A percentile compares a stretch with the other conserved stretches of the same genome.
These are phyloP conservation scores for Kuraishia cidri DNA, from an alignment of 805 yeast genomes.

Conservation along the genomic window DNA sequence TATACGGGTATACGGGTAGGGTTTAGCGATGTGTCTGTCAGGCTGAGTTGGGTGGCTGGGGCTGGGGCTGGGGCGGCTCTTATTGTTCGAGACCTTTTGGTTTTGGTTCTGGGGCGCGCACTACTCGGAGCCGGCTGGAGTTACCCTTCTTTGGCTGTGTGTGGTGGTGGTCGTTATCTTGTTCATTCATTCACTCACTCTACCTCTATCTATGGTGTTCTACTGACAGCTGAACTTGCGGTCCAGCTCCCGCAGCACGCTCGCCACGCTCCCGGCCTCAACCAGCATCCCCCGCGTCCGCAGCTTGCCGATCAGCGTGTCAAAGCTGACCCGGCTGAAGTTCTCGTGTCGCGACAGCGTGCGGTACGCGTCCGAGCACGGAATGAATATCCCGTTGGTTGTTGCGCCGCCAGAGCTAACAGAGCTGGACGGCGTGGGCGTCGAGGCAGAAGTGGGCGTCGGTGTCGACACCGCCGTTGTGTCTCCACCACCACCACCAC, in stretches of 20 bases:
- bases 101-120: too few species aligned
- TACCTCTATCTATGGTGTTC: too few species aligned
- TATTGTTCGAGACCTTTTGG: too few species aligned
- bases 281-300: constrained; percentile 83
- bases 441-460: background rate
- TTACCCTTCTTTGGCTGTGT: too few species aligned
- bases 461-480: background rate
- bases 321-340: constrained; percentile 65
- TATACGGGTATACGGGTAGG: too few species aligned
- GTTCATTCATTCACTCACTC: too few species aligned
- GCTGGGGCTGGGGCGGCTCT: too few species aligned
- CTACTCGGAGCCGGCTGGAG: too few species aligned
- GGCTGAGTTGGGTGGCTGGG: too few species aligned
- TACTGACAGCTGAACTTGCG: constrained; percentile 43
- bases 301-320: constrained; percentile 64
- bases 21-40: too few species aligned
- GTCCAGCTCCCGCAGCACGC: constrained; percentile 75
- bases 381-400: constrained; percentile 40
- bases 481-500: too few species aligned
- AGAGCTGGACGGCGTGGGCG: background rate
- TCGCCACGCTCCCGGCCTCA: constrained; percentile 86
- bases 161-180: too few species aligned
- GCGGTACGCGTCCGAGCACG: constrained; percentile 86
- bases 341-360: constrained; percentile 77
- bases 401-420: constrained; percentile 5